Evolutionary conservation across 306 rosid species (phyloP).

Genomic region (Quercus variabilis): DNA sequence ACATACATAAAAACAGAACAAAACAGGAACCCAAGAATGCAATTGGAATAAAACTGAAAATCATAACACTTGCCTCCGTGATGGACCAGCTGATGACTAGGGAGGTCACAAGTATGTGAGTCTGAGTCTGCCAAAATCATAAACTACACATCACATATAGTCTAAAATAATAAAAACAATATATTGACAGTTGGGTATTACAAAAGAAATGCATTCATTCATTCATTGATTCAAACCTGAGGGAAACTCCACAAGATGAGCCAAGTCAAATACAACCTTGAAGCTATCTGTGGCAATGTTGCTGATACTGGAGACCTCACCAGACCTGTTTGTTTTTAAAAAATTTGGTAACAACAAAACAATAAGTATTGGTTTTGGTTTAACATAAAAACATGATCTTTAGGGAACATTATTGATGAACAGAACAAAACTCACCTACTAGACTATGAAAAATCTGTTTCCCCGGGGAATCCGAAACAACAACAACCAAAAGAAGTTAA

Average conservation of each 20-base stretch:
- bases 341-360: not conserved
- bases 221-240: constrained; percentile 41
- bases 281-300: constrained; percentile 77
- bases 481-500: not conserved
- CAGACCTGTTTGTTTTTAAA: constrained; percentile 46
- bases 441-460: constrained; percentile 82
- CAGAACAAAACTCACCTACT: constrained; percentile 55
- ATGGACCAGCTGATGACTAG: constrained; percentile 75
- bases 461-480: constrained; percentile 19
- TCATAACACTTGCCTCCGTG: constrained; percentile 68
- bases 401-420: not conserved
- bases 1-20: not conserved
- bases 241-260: constrained; percentile 86
- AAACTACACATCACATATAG: constrained; percentile 7
- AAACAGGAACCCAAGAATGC: not conserved
- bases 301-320: constrained; percentile 85
- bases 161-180: not conserved
- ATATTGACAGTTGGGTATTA: not conserved
- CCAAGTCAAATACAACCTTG: constrained; percentile 76
- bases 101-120: constrained; percentile 60
- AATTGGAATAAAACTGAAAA: not conserved
- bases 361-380: not conserved
- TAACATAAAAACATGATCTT: not conserved
- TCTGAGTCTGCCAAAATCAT: constrained; percentile 43
- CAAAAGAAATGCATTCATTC: not conserved